These are phyloP conservation scores for Fusarium sp. DNA, from an alignment of 2,329 filamentous ascomycete genomes.

Conservation along the genomic window DNA sequence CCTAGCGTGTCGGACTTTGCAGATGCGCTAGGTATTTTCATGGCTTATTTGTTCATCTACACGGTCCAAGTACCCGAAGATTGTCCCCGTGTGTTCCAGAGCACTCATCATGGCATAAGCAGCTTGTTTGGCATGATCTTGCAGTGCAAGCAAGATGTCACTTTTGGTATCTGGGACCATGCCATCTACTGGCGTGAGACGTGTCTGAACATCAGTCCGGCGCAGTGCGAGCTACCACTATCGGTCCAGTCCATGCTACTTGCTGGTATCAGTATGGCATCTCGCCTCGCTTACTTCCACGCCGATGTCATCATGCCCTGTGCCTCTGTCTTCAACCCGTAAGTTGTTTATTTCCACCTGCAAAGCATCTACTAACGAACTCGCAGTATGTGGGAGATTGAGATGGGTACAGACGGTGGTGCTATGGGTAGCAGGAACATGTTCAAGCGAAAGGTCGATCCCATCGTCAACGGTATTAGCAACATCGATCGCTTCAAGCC, in stretches of 20 bases:
- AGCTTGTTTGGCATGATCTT: conserved; percentile 36
- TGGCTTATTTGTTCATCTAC: conserved; percentile 39
- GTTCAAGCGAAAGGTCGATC: conserved; percentile 37
- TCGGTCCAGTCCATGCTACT: conserved; percentile 38
- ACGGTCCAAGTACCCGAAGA: conserved; percentile 30
- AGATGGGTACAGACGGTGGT: conserved; percentile 37
- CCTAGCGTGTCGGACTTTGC: conserved; percentile 33
- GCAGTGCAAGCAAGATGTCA: conserved; percentile 33
- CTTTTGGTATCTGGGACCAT: conserved; percentile 41
- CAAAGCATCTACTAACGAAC: neutral
- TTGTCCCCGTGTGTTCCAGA: conserved; percentile 38
- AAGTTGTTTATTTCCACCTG: neutral
- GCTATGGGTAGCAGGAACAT: conserved; percentile 26
- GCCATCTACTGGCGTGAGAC: conserved; percentile 40
- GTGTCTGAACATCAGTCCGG: conserved; percentile 38
- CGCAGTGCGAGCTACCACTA: conserved; percentile 33
- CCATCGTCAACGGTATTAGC: conserved; percentile 41
- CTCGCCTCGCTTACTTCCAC: conserved; percentile 40
- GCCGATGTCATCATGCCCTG: conserved; percentile 42
- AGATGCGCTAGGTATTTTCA: conserved; percentile 28
- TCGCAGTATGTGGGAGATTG: conserved; percentile 36
- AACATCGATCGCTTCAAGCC: conserved; percentile 37
- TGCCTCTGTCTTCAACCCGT: conserved; percentile 41
- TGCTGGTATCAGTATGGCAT: conserved; percentile 33
- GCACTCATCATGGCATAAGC: conserved; percentile 40